Evolutionary conservation across 306 rosid genomes (phyloP), one percentile per base, ranked within the genome.

Genomic region (Cucurbita ficifolia): DNA sequence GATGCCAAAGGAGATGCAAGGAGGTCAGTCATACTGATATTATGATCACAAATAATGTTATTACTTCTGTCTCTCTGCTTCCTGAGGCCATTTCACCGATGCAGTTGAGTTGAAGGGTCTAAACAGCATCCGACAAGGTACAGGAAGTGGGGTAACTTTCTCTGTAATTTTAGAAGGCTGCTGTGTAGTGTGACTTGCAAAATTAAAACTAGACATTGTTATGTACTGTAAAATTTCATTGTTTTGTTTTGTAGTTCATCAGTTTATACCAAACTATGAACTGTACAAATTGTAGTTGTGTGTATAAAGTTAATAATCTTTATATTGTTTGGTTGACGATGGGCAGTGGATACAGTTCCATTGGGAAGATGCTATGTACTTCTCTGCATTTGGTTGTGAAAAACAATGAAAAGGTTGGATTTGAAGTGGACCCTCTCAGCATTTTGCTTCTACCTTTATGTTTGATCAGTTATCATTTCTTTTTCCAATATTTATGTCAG

Each of bases 261-360:
- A 18, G 58, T 49, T 76, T 51, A 55, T 55, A 40, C 57, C 56
- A 68, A 50, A 33, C 29, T 51, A 52, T 71, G 75, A 71, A 71
- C 73, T 45, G 75, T 49, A 71, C 46, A 54, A 72, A 72, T 52
- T 72, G 75, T 38, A 72, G 62, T 18, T 33, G 75, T 43, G 74
- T 72, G 76, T 36, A 72, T 72, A 53, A 54, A 72, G 21, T 35
- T 53, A 51, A 52, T n/a, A 72, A 72, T 72, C 63, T 51, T 38
- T 14, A 53, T 70, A 24, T 49, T 70, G 58, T 49, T 49, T 70
- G 12, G 7, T 49, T 49, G 17, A 22, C 22, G 73, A 29, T 46
- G 21, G 52, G 73, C 48, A 11, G 70, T 69, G 50, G 58, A 49
- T 16, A 46, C 58, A 49, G 57, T 70, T 49, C 13, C 18, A 29